These are phyloP conservation scores for Boletus vinaceobasis DNA, from an alignment of 768 basidiomycete genomes.

Conservation along the genomic window DNA sequence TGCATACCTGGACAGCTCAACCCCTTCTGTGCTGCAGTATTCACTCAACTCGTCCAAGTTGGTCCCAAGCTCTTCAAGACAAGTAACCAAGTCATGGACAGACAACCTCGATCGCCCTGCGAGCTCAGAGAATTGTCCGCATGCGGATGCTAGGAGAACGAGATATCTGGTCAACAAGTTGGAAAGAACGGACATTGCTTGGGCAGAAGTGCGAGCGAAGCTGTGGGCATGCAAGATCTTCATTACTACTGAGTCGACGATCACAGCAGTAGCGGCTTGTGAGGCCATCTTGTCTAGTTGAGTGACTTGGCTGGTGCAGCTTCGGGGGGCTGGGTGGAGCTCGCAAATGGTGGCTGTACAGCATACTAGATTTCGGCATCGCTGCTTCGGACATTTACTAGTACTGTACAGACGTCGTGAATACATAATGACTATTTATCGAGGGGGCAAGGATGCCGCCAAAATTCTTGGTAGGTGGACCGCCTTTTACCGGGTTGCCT, in stretches of 20 bases:
- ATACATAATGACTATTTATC: background rate
- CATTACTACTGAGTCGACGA: constrained; percentile 65
- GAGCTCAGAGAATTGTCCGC: constrained; percentile 71
- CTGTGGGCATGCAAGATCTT: constrained; percentile 73
- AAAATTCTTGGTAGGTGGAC: background rate
- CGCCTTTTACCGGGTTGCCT: constrained; percentile 1
- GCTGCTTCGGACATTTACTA: background rate
- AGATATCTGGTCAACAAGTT: constrained; percentile 77
- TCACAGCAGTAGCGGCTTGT: constrained; percentile 49
- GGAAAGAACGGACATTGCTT: constrained; percentile 66
- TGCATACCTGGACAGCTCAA: constrained; percentile 67
- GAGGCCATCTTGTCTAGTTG: constrained; percentile 20
- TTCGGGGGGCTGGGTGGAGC: background rate
- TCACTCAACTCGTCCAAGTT: constrained; percentile 65
- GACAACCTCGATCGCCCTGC: constrained; percentile 62
- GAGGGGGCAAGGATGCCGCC: background rate
- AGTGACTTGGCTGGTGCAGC: background rate
- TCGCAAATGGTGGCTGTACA: constrained; percentile 4
- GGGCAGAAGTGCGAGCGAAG: constrained; percentile 73
- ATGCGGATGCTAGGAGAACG: constrained; percentile 58
- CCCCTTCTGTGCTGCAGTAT: constrained; percentile 63
- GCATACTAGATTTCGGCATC: background rate
- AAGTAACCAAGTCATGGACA: constrained; percentile 57
- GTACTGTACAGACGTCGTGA: background rate
- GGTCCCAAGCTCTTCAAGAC: constrained; percentile 74